Conservation (phyloP, 2,329 filamentous ascomycete species). For the Botryotinia calthae region DNA sequence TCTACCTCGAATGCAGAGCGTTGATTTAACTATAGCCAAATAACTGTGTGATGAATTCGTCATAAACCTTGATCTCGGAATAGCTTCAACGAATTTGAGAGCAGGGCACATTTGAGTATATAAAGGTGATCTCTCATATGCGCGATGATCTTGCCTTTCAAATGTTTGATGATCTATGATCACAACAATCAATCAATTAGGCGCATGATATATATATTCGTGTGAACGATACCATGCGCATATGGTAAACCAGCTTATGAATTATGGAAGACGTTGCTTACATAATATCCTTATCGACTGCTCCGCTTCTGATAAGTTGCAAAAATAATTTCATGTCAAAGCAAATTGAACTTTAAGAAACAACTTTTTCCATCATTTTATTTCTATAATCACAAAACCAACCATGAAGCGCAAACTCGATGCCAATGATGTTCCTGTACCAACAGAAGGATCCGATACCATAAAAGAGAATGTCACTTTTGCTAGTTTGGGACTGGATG, state of each 20-base stretch:
- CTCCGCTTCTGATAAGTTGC: slow-evolving; percentile 20
- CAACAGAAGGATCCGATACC: slow-evolving; percentile 37
- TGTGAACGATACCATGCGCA: not conserved
- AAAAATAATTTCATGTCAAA: slow-evolving; percentile 19
- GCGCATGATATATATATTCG: not conserved
- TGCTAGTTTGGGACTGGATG: slow-evolving; percentile 73
- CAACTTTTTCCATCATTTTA: slow-evolving; percentile 11
- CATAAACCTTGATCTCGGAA: not conserved
- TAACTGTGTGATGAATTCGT: not conserved
- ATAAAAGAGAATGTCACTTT: slow-evolving; percentile 53
- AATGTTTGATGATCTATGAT: not conserved
- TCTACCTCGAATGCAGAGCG: not conserved
- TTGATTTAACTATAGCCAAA: not conserved
- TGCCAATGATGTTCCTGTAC: slow-evolving; percentile 50
- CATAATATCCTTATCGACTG: slow-evolving; percentile 17
- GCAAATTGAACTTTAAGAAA: slow-evolving; percentile 5
- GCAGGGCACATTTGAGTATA: not conserved
- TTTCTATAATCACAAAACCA: slow-evolving; percentile 15
- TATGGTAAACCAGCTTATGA: not conserved
- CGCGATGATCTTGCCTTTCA: not conserved
- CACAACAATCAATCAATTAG: not conserved
- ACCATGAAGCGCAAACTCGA: slow-evolving; percentile 63
- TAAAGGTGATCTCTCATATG: not conserved
- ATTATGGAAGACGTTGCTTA: not conserved
- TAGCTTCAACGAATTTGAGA: not conserved